These are phyloP conservation scores for Haematococcus lacustris DNA, from an alignment of 139 green algal genomes.

Conservation along the genomic window DNA sequence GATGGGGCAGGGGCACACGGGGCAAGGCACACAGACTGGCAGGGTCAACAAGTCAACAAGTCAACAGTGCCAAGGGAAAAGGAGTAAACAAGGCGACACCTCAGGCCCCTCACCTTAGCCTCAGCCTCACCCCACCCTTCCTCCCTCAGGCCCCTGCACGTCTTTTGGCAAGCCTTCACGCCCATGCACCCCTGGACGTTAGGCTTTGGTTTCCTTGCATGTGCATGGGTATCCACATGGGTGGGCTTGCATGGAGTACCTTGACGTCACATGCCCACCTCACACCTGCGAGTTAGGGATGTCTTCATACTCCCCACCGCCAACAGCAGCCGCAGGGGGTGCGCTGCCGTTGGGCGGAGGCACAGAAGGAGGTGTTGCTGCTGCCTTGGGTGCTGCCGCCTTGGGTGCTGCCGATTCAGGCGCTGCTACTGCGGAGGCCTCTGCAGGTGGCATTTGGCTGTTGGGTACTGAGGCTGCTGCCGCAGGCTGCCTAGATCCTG, in stretches of 20 bases:
- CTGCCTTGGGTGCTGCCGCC: neutral
- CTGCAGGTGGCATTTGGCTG: too few relatives aligned
- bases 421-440: neutral
- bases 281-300: conserved; percentile 56
- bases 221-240: neutral
- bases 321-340: neutral
- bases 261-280: too few relatives aligned
- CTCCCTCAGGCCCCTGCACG: neutral
- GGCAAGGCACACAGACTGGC: neutral
- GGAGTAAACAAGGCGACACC: neutral
- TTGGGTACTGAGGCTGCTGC: neutral
- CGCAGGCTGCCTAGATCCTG: neutral
- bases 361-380: conserved; percentile 6
- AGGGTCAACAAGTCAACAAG: neutral
- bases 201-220: neutral
- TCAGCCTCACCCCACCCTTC: neutral
- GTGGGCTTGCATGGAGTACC: neutral
- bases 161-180: neutral
- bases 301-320: conserved; percentile 42
- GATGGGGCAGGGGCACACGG: neutral
- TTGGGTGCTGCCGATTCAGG: conserved; percentile 9
- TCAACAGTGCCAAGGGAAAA: neutral
- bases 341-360: conserved; percentile 8
- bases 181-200: too few relatives aligned
- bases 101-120: neutral